Evolutionary conservation across 108 stramenopile genomes (phyloP), one percentile per base, ranked within the genome.

Genomic region (Epipyxis sp.): DNA sequence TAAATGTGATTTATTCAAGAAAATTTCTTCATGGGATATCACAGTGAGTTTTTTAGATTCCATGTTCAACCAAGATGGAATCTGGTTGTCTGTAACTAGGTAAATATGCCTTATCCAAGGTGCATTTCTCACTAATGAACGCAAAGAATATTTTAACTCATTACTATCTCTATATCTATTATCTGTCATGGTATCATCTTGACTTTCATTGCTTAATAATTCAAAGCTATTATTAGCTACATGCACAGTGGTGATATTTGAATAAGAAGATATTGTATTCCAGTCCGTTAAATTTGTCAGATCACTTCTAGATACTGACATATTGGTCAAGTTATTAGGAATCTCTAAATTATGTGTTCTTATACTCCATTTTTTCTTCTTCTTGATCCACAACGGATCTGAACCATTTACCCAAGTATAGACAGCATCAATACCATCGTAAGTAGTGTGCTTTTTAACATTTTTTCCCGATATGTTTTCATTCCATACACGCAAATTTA

Each of bases 321-420:
- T 72, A n/a, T n/a, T 32, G 34, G 3, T 29, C 2, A 16, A 10
- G 3, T 1, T 1, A n/a, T 1, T 27, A 27, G 46, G 46, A 50
- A 20, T 6, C 13, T 13, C 6, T 13, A 6, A 20, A 13, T 6
- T 13, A 20, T 6, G 20, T 13, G 6, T 13, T 57, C 69, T 71
- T 57, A 0, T 0, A 2, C 10, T 54, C 77, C 78, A n/a, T 34
- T 37, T 80, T 6, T 46, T 32, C 42, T 86, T 86, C 1, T 71
- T 61, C 1, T 43, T 77, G 0, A 84, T 54, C 88, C 88, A 89
- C 1, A 58, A 41, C 0, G 88, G 88, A 30, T 89, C 88, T 1
- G 84, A 85, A 16, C 88, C 88, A 57, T 89, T 89, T 58, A 89
- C 88, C 86, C 86, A 89, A 13, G 88, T 87, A 58, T 89, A 89